Evolutionary conservation across 768 basidiomycete genomes (phyloP).

Genomic region (Suillus paluster): DNA sequence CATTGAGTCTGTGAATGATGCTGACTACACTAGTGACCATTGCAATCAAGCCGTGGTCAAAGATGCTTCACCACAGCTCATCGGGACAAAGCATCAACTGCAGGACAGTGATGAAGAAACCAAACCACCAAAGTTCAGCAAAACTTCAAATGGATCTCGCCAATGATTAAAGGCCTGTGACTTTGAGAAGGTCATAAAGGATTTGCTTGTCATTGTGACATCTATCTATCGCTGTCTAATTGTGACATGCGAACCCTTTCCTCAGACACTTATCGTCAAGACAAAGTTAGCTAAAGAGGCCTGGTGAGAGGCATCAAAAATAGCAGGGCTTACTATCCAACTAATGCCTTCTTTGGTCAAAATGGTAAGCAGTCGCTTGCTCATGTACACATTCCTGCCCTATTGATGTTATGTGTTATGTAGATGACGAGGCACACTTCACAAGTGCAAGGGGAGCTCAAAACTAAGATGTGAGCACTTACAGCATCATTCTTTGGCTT

Average conservation of each 20-base stretch:
- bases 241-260: conserved; percentile 23
- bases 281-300: conserved; percentile 5
- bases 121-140: background rate
- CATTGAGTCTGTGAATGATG: too few species aligned
- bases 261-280: conserved; percentile 13
- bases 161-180: conserved; percentile 18
- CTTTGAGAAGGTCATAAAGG: conserved; percentile 19
- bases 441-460: conserved; percentile 14
- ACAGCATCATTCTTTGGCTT: conserved; percentile 7
- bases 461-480: conserved; percentile 7
- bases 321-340: background rate
- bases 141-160: background rate
- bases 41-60: background rate
- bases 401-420: background rate
- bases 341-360: conserved; percentile 6
- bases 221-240: conserved; percentile 20
- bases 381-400: background rate
- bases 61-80: background rate
- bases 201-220: conserved; percentile 21
- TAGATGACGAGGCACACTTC: conserved; percentile 8
- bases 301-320: conserved; percentile 3
- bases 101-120: background rate
- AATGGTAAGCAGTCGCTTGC: conserved; percentile 7
- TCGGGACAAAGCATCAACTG: background rate
- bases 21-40: too few species aligned